phyloP scores from a whole-genome alignment of 2,329 filamentous ascomycete genomes.

The Monilinia vaccinii-corymbosi region DNA sequence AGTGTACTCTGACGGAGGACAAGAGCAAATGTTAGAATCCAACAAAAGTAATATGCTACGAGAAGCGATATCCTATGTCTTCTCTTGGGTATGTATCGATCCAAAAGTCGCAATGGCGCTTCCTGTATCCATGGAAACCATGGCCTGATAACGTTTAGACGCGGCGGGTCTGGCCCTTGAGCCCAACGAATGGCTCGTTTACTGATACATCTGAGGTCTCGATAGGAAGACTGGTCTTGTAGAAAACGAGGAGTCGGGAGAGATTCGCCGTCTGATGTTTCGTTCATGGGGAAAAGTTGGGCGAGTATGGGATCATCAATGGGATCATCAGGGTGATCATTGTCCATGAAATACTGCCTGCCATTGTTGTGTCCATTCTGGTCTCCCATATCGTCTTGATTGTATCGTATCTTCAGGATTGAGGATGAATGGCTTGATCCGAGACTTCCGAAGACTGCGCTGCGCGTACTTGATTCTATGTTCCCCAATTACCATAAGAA shows the following conservation, averaged over 20 bases:
- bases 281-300: constrained; percentile 31
- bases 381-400: constrained; percentile 6
- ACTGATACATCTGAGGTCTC: constrained; percentile 39
- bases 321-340: constrained; percentile 27
- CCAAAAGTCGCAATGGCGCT: constrained; percentile 53
- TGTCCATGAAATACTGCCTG: constrained; percentile 13
- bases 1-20: constrained; percentile 55
- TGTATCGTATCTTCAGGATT: neutral
- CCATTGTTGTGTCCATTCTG: constrained; percentile 18
- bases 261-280: constrained; percentile 36
- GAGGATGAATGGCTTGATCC: neutral
- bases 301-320: constrained; percentile 24
- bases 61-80: constrained; percentile 52
- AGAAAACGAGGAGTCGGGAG: constrained; percentile 51
- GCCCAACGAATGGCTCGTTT: constrained; percentile 41
- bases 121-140: constrained; percentile 59
- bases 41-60: constrained; percentile 51
- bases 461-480: neutral
- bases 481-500: neutral
- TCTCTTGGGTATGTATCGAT: constrained; percentile 50
- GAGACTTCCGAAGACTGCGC: neutral
- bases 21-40: constrained; percentile 61
- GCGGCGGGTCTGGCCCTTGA: constrained; percentile 46
- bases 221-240: constrained; percentile 42
- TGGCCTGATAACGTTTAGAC: constrained; percentile 44